phyloP scores from a whole-genome alignment of 164 flowering plant genomes.

The Buxus sempervirens region DNA sequence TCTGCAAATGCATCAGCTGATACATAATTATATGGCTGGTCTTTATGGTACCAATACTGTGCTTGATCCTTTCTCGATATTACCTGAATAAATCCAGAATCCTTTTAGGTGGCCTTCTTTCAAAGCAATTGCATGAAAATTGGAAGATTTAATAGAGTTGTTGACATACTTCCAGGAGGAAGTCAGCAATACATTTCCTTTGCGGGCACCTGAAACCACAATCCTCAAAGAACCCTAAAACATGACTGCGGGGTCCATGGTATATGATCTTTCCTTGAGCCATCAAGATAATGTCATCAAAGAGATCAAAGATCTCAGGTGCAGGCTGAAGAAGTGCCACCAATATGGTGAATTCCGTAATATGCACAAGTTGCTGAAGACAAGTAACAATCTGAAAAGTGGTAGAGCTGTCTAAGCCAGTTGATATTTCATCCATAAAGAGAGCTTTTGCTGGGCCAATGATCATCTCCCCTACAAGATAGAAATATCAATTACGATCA shows the following conservation, averaged over 20 bases:
- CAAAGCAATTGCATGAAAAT: no score
- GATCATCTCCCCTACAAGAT: slow-evolving; percentile 41
- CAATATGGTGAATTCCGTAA: slow-evolving; percentile 33
- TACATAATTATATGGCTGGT: no score
- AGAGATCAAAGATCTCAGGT: slow-evolving; percentile 38
- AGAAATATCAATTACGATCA: no score
- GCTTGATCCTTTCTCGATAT: slow-evolving; percentile 47
- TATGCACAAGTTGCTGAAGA: slow-evolving; percentile 35
- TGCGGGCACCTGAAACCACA: slow-evolving; percentile 46
- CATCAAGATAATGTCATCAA: slow-evolving; percentile 48
- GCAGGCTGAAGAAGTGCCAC: no score
- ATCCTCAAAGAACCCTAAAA: slow-evolving; percentile 32
- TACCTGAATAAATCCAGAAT: slow-evolving; percentile 22
- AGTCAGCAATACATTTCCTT: slow-evolving; percentile 45
- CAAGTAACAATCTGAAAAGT: slow-evolving; percentile 43
- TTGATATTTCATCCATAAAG: slow-evolving; percentile 55
- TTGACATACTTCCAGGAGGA: slow-evolving; percentile 42
- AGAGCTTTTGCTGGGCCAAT: slow-evolving; percentile 39
- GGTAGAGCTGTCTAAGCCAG: slow-evolving; percentile 50
- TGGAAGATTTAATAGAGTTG: no score
- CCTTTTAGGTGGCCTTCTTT: no score
- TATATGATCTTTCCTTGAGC: slow-evolving; percentile 40
- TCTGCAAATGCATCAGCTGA: no score
- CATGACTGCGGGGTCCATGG: slow-evolving; percentile 37
- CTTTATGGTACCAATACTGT: slow-evolving; percentile 32